Percentiles rank a stretch among this genome's conserved stretches.
These are phyloP conservation scores for Nigrospora osmanthi DNA, from an alignment of 2,329 filamentous ascomycete genomes.

Conservation along the genomic window DNA sequence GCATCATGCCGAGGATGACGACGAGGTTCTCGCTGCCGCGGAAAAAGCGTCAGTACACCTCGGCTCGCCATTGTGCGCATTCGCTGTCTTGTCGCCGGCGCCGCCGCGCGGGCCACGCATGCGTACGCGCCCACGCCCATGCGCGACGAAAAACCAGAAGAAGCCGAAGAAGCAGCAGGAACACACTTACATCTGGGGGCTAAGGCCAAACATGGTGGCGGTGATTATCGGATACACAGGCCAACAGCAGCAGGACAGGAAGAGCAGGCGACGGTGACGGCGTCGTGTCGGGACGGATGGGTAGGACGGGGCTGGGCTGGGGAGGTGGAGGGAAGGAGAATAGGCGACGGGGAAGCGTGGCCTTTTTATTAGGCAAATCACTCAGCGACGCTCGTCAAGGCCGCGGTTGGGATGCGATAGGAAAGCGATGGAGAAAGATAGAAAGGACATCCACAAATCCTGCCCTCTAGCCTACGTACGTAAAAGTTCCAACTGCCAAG, in stretches of 20 bases:
- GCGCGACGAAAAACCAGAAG: too few species aligned
- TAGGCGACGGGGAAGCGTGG: not conserved
- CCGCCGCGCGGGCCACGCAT: not conserved
- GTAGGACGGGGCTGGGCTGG: not conserved
- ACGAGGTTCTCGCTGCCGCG: constrained; percentile 77
- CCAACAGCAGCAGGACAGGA: not conserved
- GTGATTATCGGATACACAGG: not conserved
- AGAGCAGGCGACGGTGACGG: not conserved
- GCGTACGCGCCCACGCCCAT: not conserved
- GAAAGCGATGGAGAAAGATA: constrained; percentile 3
- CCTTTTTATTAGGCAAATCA: not conserved
- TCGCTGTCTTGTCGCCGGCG: too few species aligned
- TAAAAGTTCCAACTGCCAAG: too few species aligned
- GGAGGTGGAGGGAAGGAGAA: not conserved
- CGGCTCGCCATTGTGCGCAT: too few species aligned
- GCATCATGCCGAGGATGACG: constrained; percentile 97
- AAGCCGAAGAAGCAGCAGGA: not conserved
- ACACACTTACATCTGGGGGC: constrained; percentile 1
- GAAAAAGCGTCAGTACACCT: constrained; percentile 9
- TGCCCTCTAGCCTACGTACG: not conserved
- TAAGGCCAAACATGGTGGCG: constrained; percentile 2
- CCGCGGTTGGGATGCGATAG: not conserved
- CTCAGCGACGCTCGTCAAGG: too few species aligned
- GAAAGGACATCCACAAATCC: constrained; percentile 1
- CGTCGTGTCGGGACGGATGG: not conserved